Evolutionary conservation across 78 protist genomes (phyloP).

Genomic region (Guillardia theta): DNA sequence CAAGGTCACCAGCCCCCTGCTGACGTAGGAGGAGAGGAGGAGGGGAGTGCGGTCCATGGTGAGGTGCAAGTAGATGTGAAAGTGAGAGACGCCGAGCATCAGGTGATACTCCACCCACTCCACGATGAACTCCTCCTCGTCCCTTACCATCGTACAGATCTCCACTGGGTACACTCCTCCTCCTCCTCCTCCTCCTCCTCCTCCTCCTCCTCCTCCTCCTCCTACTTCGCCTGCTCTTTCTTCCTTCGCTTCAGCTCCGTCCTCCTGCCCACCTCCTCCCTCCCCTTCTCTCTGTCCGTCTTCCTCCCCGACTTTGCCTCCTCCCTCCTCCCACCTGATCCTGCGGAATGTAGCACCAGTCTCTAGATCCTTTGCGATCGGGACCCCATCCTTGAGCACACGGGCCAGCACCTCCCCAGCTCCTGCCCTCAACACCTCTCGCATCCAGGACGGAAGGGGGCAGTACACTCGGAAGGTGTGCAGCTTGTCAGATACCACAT

Average conservation of each 20-base stretch:
- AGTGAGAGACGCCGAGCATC: not conserved
- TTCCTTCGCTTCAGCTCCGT: too few species aligned
- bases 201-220: not conserved
- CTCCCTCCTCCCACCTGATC: too few species aligned
- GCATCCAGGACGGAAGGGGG: too few species aligned
- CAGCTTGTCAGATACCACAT: too few species aligned
- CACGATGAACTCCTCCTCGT: not conserved
- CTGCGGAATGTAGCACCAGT: too few species aligned
- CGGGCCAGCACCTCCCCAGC: too few species aligned
- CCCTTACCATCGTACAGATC: not conserved
- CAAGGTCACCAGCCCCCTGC: not conserved
- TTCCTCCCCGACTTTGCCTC: too few species aligned
- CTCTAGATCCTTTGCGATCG: too few species aligned
- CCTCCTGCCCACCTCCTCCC: not conserved
- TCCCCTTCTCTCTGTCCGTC: too few species aligned
- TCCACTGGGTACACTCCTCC: not conserved
- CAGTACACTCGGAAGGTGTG: too few species aligned
- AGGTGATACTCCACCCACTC: conserved; percentile 17
- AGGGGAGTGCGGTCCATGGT: not conserved
- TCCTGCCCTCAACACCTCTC: too few species aligned
- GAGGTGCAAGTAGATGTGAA: conserved; percentile 4
- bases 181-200: not conserved
- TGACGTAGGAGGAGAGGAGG: not conserved
- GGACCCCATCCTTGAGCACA: too few species aligned
- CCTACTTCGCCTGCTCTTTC: not conserved